phyloP scores from a whole-genome alignment of 176 grass and related monocot genomes.

The Phoenix dactylifera region DNA sequence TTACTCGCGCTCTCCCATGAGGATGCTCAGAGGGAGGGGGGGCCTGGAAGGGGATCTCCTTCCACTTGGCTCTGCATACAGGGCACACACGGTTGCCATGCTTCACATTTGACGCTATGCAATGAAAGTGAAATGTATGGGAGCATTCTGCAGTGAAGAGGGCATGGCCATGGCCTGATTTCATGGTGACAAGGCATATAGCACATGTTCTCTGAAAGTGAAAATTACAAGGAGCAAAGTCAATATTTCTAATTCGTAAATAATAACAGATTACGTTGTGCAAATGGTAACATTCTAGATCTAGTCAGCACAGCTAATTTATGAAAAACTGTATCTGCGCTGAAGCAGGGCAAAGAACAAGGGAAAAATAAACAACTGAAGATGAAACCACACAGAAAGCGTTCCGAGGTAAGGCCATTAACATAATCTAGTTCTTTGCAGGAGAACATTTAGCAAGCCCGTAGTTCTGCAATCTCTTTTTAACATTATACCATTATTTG shows the following conservation, averaged over 20 bases:
- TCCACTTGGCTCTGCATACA: slow-evolving; percentile 86
- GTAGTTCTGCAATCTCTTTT: no score
- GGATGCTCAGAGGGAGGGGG: slow-evolving; percentile 36
- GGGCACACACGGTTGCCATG: slow-evolving; percentile 85
- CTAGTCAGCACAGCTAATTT: no score
- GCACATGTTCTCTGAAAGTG: slow-evolving; percentile 63
- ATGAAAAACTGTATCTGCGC: no score
- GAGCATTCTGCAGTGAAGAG: slow-evolving; percentile 96
- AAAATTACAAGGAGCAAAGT: slow-evolving; percentile 25
- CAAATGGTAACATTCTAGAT: no score
- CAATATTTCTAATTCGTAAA: background rate
- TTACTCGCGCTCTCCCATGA: slow-evolving; percentile 31
- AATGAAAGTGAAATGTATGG: slow-evolving; percentile 91
- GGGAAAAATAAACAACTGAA: no score
- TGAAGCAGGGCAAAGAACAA: no score
- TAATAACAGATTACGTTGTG: no score
- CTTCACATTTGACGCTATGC: slow-evolving; percentile 86
- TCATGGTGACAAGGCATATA: slow-evolving; percentile 87
- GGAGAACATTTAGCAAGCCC: no score
- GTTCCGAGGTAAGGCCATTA: no score
- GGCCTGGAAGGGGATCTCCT: slow-evolving; percentile 65
- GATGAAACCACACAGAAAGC: no score
- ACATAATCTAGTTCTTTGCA: no score
- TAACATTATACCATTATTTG: no score
- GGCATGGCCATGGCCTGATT: slow-evolving; percentile 62